Conservation (phyloP, 192 early-diverging fungal species). For the Diversispora epigaea region DNA sequence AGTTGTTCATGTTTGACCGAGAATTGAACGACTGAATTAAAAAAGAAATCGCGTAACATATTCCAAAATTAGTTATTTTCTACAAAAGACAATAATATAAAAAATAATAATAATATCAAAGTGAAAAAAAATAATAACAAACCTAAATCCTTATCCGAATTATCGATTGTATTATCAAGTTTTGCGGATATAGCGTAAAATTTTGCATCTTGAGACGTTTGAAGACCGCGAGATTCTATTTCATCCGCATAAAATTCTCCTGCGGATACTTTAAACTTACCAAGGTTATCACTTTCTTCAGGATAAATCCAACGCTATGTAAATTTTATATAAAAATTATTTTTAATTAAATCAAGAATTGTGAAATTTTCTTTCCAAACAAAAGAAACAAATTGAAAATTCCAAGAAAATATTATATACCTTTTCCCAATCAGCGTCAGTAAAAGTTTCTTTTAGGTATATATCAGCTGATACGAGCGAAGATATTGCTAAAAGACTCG, state of each 20-base stretch:
- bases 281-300: constrained; percentile 65
- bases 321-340: neutral
- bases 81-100: neutral
- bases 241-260: constrained; percentile 79
- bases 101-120: neutral
- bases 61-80: neutral
- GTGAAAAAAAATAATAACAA: neutral
- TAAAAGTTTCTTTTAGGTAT: constrained; percentile 89
- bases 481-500: neutral
- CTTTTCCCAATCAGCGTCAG: constrained; percentile 56
- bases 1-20: constrained; percentile 88
- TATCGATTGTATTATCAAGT: constrained; percentile 71
- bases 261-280: constrained; percentile 66
- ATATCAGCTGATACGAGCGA: constrained; percentile 52
- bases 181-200: constrained; percentile 85
- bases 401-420: constrained; percentile 27
- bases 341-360: too few relatives aligned
- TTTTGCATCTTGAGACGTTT: constrained; percentile 76
- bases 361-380: constrained; percentile 10
- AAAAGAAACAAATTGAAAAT: constrained; percentile 24
- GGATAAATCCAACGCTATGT: constrained; percentile 73
- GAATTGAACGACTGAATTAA: constrained; percentile 74
- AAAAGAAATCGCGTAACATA: neutral
- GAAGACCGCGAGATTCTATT: constrained; percentile 65
- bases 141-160: constrained; percentile 70